A percentile compares a stretch with the other conserved stretches of the same genome.
These are phyloP conservation scores for Alternaria atra DNA, from an alignment of 2,329 filamentous ascomycete genomes.

Conservation along the genomic window DNA sequence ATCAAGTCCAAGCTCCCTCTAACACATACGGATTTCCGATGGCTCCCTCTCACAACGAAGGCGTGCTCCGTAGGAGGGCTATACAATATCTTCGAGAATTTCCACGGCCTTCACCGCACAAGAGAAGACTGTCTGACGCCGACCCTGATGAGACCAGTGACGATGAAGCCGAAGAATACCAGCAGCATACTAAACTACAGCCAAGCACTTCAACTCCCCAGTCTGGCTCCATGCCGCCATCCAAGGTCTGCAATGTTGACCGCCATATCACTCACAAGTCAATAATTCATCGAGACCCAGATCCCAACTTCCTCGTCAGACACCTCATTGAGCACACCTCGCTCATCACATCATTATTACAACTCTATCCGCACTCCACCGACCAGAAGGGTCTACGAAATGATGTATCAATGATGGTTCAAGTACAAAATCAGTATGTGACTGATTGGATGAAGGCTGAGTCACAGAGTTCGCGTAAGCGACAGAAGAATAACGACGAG, in stretches of 20 bases:
- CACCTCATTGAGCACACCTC: constrained; percentile 26
- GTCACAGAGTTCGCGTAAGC: background rate
- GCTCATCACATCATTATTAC: constrained; percentile 28
- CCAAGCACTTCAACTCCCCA: background rate
- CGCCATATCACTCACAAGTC: constrained; percentile 3
- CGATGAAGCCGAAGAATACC: constrained; percentile 7
- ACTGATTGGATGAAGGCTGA: constrained; percentile 26
- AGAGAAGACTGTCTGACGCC: constrained; percentile 15
- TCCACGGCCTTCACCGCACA: constrained; percentile 14
- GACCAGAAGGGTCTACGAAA: constrained; percentile 25
- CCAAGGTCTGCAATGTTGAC: background rate
- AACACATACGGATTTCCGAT: background rate
- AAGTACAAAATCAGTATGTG: constrained; percentile 24
- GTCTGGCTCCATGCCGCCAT: background rate
- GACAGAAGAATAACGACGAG: background rate
- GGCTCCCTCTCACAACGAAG: constrained; percentile 15
- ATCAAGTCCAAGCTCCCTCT: background rate
- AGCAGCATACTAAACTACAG: background rate
- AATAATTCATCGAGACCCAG: constrained; percentile 9
- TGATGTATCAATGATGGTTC: constrained; percentile 30
- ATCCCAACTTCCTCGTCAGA: constrained; percentile 14
- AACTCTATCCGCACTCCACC: constrained; percentile 22
- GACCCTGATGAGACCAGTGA: constrained; percentile 15
- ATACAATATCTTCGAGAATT: constrained; percentile 24
- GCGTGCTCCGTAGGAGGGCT: constrained; percentile 26